Evolutionary conservation across 2,329 filamentous ascomycete species (phyloP).

Genomic region (Alternaria ethzedia): DNA sequence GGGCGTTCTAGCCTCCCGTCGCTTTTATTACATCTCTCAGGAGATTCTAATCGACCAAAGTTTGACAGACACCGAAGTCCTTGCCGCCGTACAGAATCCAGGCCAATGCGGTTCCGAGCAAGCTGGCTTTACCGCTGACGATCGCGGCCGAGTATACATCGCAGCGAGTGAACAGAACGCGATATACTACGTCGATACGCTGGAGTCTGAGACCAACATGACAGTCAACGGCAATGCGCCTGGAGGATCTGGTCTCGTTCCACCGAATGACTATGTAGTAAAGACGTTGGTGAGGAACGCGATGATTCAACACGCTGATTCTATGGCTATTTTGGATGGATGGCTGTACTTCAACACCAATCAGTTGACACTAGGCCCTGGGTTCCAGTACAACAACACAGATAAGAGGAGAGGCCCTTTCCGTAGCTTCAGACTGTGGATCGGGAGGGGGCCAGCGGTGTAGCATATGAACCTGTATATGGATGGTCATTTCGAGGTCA

Average conservation of each 20-base stretch:
- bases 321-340: constrained; percentile 49
- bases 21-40: constrained; percentile 52
- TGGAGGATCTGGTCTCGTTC: constrained; percentile 43
- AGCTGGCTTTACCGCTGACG: constrained; percentile 53
- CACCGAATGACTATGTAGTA: constrained; percentile 48
- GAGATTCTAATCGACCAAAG: constrained; percentile 39
- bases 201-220: constrained; percentile 41
- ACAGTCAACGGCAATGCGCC: constrained; percentile 45
- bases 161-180: constrained; percentile 53
- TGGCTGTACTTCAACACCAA: constrained; percentile 55
- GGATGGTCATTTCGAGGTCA: too few species aligned
- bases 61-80: constrained; percentile 44
- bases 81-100: constrained; percentile 47
- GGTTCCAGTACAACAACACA: constrained; percentile 49
- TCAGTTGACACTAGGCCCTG: constrained; percentile 47
- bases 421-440: constrained; percentile 44
- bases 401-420: constrained; percentile 49
- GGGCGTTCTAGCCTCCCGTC: constrained; percentile 50
- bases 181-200: constrained; percentile 53
- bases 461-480: neutral
- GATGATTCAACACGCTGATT: constrained; percentile 53
- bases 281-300: constrained; percentile 50
- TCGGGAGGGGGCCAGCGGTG: constrained; percentile 46
- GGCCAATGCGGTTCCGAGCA: constrained; percentile 51
- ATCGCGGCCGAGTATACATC: constrained; percentile 51